These are phyloP conservation scores for Punctularia strigosozonata DNA, from an alignment of 768 basidiomycete species.

Conservation along the genomic window DNA sequence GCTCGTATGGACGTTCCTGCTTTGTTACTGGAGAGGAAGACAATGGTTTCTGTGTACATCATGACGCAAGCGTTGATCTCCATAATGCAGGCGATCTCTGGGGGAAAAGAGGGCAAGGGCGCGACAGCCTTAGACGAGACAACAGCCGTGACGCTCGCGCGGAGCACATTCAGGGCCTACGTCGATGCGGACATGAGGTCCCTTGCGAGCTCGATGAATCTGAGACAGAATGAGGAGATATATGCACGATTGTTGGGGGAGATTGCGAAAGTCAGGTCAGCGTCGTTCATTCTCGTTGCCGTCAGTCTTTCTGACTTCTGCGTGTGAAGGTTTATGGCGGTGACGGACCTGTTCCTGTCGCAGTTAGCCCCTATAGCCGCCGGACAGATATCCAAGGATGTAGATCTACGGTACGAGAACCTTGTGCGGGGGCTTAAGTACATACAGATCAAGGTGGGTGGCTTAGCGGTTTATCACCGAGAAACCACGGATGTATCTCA, in stretches of 20 bases:
- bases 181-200: too few relatives aligned
- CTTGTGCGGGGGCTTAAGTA: constrained; percentile 71
- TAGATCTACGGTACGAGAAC: constrained; percentile 75
- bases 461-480: neutral
- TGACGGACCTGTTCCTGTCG: constrained; percentile 82
- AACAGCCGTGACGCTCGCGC: too few relatives aligned
- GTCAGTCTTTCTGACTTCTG: neutral
- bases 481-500: constrained; percentile 1
- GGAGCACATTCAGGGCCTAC: too few relatives aligned
- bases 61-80: constrained; percentile 81
- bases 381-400: constrained; percentile 72
- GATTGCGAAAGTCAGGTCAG: constrained; percentile 69
- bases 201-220: constrained; percentile 63
- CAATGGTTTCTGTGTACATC: constrained; percentile 79
- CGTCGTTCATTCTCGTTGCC: constrained; percentile 1
- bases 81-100: constrained; percentile 59
- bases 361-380: constrained; percentile 66
- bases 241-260: constrained; percentile 80
- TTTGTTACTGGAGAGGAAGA: constrained; percentile 58
- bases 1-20: constrained; percentile 36
- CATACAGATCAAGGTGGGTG: constrained; percentile 65
- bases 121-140: too few relatives aligned
- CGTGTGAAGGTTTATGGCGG: constrained; percentile 65
- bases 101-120: too few relatives aligned
- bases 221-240: constrained; percentile 69